Conservation (phyloP, 305 asterid species). For the Fraxinus greggii region DNA sequence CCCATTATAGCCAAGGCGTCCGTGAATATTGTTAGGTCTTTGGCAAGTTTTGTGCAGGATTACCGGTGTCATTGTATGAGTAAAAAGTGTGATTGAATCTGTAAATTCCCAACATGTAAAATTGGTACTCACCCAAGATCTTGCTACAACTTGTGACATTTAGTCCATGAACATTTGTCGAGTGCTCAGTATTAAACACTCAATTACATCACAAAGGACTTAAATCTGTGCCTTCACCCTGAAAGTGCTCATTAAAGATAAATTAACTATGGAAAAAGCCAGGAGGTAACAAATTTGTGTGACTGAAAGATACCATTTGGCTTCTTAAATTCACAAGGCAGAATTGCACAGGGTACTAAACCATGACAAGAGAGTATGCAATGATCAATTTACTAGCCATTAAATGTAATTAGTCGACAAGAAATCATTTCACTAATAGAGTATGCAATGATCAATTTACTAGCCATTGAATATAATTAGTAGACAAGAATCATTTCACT, state of each 20-base stretch:
- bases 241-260: not conserved
- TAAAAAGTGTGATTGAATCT: no score
- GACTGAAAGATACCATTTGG: not conserved
- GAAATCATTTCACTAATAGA: not conserved
- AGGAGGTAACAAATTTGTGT: no score
- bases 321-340: not conserved
- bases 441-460: not conserved
- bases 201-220: not conserved
- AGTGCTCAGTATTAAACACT: not conserved
- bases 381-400: not conserved
- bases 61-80: no score
- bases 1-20: no score
- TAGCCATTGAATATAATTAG: not conserved
- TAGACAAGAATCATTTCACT: not conserved
- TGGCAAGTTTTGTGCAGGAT: no score
- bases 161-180: not conserved
- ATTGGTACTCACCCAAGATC: not conserved
- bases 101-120: no score
- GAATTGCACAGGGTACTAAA: no score
- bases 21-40: no score
- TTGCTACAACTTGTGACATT: no score
- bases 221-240: no score
- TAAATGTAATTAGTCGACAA: not conserved
- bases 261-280: not conserved
- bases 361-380: not conserved